These are phyloP conservation scores for Rhodotorula sp. DNA, from an alignment of 1,284 basidiomycete species.

Conservation along the genomic window DNA sequence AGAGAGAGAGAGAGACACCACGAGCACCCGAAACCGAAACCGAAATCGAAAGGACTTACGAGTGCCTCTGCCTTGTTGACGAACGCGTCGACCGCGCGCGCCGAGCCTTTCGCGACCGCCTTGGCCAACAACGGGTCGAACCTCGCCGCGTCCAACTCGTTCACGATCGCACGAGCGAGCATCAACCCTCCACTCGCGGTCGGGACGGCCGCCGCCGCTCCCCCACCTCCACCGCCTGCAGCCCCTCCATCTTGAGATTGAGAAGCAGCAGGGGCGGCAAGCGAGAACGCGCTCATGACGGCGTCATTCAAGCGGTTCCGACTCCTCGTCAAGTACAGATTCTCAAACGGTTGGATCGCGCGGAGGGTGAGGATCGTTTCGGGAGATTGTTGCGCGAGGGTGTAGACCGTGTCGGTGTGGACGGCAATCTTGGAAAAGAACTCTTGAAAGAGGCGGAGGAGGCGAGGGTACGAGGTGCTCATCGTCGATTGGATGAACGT, in stretches of 20 bases:
- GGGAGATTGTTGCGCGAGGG: conserved; percentile 79
- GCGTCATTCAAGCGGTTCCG: conserved; percentile 75
- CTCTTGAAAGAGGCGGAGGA: conserved; percentile 87
- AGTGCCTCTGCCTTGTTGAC: conserved; percentile 63
- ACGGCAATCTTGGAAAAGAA: conserved; percentile 93
- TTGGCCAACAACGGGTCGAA: conserved; percentile 86
- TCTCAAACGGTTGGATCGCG: conserved; percentile 76
- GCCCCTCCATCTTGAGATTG: conserved; percentile 9
- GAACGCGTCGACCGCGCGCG: conserved; percentile 65
- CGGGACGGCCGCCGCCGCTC: conserved; percentile 46
- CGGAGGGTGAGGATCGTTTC: conserved; percentile 86
- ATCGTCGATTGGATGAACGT: conserved; percentile 83
- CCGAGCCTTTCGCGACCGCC: conserved; percentile 71
- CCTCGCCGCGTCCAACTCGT: conserved; percentile 87
- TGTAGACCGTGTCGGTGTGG: conserved; percentile 90
- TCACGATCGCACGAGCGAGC: conserved; percentile 71
- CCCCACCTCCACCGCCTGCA: not conserved
- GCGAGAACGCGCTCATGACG: conserved; percentile 65
- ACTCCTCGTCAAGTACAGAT: conserved; percentile 78
- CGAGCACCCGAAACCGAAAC: not conserved
- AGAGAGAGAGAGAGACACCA: no score
- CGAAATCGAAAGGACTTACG: conserved; percentile 55
- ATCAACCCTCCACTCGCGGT: conserved; percentile 71
- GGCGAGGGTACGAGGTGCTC: conserved; percentile 75
- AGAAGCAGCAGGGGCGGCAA: conserved; percentile 54